Evolutionary conservation across 2,329 filamentous ascomycete genomes (phyloP).

Genomic region (Salinomyces thailandicus): DNA sequence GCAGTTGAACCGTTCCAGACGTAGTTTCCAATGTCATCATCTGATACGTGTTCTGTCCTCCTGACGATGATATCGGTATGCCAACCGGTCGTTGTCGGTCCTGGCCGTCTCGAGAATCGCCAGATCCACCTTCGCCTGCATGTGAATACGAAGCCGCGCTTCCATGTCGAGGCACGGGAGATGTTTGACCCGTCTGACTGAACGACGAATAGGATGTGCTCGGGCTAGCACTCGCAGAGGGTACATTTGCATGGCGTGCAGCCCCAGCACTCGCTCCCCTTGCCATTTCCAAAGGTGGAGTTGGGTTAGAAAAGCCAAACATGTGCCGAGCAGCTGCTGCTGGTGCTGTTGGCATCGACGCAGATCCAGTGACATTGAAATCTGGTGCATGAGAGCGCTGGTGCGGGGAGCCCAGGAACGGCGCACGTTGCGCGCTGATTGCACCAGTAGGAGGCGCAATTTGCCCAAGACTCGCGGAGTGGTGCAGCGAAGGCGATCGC

Average conservation of each 20-base stretch:
- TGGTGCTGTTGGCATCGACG: constrained; percentile 40
- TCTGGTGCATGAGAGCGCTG: constrained; percentile 29
- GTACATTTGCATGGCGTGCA: constrained; percentile 11
- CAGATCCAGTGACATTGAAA: too few species aligned
- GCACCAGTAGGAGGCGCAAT: constrained; percentile 35
- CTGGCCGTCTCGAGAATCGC: constrained; percentile 11
- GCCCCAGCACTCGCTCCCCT: constrained; percentile 27
- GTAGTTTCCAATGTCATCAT: constrained; percentile 45
- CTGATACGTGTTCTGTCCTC: constrained; percentile 38
- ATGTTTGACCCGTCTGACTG: constrained; percentile 28
- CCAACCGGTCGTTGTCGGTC: constrained; percentile 24
- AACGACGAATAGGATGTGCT: constrained; percentile 40
- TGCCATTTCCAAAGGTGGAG: constrained; percentile 30
- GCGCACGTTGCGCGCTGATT: constrained; percentile 40
- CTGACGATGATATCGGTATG: constrained; percentile 37
- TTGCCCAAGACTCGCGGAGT: constrained; percentile 41
- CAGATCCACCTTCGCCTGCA: constrained; percentile 4
- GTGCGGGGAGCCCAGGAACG: constrained; percentile 35
- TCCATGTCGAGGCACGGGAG: too few species aligned
- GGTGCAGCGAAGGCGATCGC: constrained; percentile 42
- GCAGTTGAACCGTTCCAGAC: constrained; percentile 47
- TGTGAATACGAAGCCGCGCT: too few species aligned
- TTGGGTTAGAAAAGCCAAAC: constrained; percentile 27
- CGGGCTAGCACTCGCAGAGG: constrained; percentile 33
- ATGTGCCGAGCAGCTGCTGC: constrained; percentile 28